Percentiles rank a stretch among this genome's conserved stretches.
Conservation (phyloP, 192 early-diverging fungal genomes). For the Backusella morwellensis region DNA sequence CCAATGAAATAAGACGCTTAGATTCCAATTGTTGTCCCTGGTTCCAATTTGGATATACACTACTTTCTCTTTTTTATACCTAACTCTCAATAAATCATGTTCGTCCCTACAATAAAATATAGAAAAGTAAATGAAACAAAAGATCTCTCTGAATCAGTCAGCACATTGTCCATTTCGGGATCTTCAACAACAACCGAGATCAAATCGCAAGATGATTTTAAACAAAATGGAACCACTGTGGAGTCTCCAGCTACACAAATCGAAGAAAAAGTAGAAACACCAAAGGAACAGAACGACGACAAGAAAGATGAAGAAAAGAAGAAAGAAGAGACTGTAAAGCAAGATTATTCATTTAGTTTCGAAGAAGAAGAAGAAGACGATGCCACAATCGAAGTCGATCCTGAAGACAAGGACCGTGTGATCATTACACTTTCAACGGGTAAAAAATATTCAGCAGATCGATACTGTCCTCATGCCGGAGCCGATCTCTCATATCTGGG, state of each 20-base stretch:
- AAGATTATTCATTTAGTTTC: constrained; percentile 4
- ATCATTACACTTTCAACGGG: constrained; percentile 35
- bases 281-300: background rate
- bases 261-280: background rate
- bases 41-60: background rate
- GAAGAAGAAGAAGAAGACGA: constrained; percentile 16
- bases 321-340: background rate
- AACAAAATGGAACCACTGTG: background rate
- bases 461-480: constrained; percentile 40
- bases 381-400: constrained; percentile 24
- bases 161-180: background rate
- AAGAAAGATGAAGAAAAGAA: background rate
- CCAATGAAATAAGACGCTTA: background rate
- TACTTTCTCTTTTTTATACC: background rate
- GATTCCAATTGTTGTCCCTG: background rate
- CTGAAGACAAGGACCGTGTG: constrained; percentile 28
- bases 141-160: background rate
- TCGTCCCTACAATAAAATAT: constrained; percentile 30
- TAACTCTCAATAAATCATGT: constrained; percentile 3
- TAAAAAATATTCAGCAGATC: constrained; percentile 30
- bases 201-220: background rate
- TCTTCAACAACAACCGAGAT: background rate
- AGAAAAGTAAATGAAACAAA: constrained; percentile 1
- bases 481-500: constrained; percentile 30
- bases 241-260: background rate